phyloP scores from a whole-genome alignment of 176 grass and related monocot genomes.

The Rhynchospora breviuscula region DNA sequence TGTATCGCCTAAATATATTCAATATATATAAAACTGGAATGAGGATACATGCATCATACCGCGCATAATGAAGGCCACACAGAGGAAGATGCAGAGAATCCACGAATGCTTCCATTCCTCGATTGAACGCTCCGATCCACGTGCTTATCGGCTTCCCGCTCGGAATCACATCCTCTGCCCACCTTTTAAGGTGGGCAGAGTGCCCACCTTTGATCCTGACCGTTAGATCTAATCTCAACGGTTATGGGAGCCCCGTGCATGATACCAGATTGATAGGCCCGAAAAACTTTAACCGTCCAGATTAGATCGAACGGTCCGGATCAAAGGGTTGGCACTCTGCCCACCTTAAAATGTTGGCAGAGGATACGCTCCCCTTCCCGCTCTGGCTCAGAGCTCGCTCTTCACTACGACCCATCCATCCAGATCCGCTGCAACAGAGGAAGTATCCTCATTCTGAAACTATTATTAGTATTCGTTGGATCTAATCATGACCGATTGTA shows the following conservation, averaged over 20 bases:
- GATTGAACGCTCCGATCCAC: conserved; percentile 11
- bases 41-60: not conserved
- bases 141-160: conserved; percentile 17
- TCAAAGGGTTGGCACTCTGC: too few relatives aligned
- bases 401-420: not conserved
- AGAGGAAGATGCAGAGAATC: not conserved
- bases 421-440: not conserved
- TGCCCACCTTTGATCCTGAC: too few relatives aligned
- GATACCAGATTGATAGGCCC: too few relatives aligned
- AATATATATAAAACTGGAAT: not conserved
- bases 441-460: not conserved
- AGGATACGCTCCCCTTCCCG: conserved; percentile 3
- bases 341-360: too few relatives aligned
- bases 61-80: not conserved
- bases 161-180: too few relatives aligned
- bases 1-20: not conserved
- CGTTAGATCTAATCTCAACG: too few relatives aligned
- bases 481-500: not conserved
- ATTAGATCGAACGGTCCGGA: too few relatives aligned
- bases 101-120: not conserved
- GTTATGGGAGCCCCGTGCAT: too few relatives aligned
- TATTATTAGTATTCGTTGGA: not conserved
- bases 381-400: not conserved
- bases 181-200: too few relatives aligned
- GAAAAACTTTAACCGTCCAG: too few relatives aligned